phyloP scores from a whole-genome alignment of 192 early-diverging fungal species.

The Coemansia sp. region DNA sequence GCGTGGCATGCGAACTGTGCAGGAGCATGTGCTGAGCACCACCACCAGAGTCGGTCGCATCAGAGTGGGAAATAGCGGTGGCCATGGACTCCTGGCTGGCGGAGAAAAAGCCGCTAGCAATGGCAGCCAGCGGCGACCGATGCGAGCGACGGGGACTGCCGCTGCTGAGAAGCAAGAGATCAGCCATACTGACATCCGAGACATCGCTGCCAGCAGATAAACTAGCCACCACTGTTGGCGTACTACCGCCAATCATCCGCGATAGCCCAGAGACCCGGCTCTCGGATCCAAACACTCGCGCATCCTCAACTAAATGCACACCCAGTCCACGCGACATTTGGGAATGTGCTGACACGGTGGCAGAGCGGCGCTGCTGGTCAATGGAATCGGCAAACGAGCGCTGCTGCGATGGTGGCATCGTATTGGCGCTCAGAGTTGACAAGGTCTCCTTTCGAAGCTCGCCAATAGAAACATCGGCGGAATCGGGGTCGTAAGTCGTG shows the following conservation, averaged over 20 bases:
- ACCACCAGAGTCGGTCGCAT: not conserved
- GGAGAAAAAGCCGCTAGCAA: constrained; percentile 39
- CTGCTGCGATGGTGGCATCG: constrained; percentile 2
- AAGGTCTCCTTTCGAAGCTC: not conserved
- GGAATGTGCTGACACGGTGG: not conserved
- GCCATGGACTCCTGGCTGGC: constrained; percentile 44
- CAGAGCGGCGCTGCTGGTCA: constrained; percentile 1
- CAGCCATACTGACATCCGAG: constrained; percentile 7
- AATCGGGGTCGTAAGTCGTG: not conserved
- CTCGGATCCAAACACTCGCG: constrained; percentile 22
- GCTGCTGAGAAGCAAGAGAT: constrained; percentile 10
- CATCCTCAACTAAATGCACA: not conserved
- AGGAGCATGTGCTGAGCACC: not conserved
- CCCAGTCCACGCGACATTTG: not conserved
- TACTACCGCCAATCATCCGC: constrained; percentile 18
- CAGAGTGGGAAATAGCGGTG: constrained; percentile 9
- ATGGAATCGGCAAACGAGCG: not conserved
- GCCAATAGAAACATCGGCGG: not conserved
- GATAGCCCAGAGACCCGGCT: constrained; percentile 29
- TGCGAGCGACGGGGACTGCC: constrained; percentile 21
- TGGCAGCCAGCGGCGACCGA: constrained; percentile 33
- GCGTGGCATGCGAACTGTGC: not conserved
- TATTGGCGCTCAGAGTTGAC: not conserved
- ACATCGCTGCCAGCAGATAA: constrained; percentile 10
- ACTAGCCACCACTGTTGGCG: constrained; percentile 1